phyloP scores from a whole-genome alignment of 768 basidiomycete genomes.

The Neoboletus subvelutipes region DNA sequence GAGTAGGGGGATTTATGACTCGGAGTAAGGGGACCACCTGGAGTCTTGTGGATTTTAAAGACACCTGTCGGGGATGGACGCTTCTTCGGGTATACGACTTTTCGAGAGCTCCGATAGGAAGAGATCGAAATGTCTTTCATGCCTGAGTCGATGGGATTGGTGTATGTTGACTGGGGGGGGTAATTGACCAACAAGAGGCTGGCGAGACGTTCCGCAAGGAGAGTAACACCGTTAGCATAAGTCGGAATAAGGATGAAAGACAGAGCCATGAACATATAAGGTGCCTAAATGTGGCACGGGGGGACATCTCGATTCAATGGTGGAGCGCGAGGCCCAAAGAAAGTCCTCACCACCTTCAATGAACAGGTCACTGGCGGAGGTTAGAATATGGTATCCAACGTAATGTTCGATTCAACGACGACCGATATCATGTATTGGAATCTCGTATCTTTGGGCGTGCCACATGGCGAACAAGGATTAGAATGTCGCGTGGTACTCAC shows the following conservation, averaged over 20 bases:
- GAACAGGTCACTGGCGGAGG: conserved; percentile 10
- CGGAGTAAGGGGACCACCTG: conserved; percentile 44
- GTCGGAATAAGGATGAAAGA: conserved; percentile 4
- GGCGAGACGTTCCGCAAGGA: conserved; percentile 22
- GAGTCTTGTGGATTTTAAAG: conserved; percentile 63
- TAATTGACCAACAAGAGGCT: conserved; percentile 47
- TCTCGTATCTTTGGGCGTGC: conserved; percentile 3
- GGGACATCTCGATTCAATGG: neutral
- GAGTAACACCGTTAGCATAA: conserved; percentile 22
- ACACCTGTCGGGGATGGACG: conserved; percentile 82
- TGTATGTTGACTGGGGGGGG: conserved; percentile 41
- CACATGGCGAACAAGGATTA: conserved; percentile 10
- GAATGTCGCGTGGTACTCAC: conserved; percentile 33
- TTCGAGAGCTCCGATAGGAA: conserved; percentile 59
- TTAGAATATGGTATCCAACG: conserved; percentile 16
- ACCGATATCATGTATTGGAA: neutral
- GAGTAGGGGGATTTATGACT: conserved; percentile 65
- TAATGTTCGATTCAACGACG: neutral
- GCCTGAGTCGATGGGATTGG: conserved; percentile 33
- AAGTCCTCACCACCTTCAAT: neutral
- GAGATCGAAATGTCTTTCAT: conserved; percentile 78
- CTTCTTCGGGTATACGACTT: conserved; percentile 77
- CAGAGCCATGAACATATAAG: conserved; percentile 4
- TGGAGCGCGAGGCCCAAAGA: neutral
- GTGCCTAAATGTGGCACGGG: conserved; percentile 1